Percentiles rank a stretch among this genome's conserved stretches.
Evolutionary conservation across 1,284 basidiomycete genomes (phyloP).

Genomic region (Cystobasidium pallidum): DNA sequence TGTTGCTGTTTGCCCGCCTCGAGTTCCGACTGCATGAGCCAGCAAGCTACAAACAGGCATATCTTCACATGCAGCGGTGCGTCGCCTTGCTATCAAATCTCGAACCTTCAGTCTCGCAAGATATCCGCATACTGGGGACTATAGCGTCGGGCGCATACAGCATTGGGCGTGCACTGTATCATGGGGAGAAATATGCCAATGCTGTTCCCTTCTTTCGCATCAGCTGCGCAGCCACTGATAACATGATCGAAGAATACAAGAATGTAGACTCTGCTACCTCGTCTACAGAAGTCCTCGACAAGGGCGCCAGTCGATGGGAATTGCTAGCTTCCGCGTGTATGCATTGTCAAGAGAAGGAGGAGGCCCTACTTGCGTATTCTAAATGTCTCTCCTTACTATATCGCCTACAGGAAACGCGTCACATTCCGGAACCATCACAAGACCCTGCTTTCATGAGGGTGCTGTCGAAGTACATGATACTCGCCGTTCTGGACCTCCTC

Average conservation of each 20-base stretch:
- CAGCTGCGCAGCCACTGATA: slow-evolving; percentile 51
- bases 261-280: not conserved
- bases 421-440: not conserved
- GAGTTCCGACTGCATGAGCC: slow-evolving; percentile 4
- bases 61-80: not conserved
- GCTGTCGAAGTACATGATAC: slow-evolving; percentile 34
- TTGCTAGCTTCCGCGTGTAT: slow-evolving; percentile 46
- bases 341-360: slow-evolving; percentile 44
- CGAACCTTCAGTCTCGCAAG: not conserved
- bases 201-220: slow-evolving; percentile 52
- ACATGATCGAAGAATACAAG: slow-evolving; percentile 33
- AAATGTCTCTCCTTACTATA: not conserved
- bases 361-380: slow-evolving; percentile 1
- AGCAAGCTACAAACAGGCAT: not conserved
- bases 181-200: slow-evolving; percentile 50
- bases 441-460: slow-evolving; percentile 17
- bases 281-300: slow-evolving; percentile 29
- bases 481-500: slow-evolving; percentile 22
- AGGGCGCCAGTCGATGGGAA: slow-evolving; percentile 47
- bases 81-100: not conserved
- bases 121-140: slow-evolving; percentile 45
- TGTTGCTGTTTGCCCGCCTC: slow-evolving; percentile 21
- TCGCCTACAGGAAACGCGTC: not conserved
- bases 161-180: slow-evolving; percentile 56
- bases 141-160: slow-evolving; percentile 57